Base-by-base conservation (phyloP, 225 moss, liverwort and hornwort species). In the Antitrichia curtipendula region DNA sequence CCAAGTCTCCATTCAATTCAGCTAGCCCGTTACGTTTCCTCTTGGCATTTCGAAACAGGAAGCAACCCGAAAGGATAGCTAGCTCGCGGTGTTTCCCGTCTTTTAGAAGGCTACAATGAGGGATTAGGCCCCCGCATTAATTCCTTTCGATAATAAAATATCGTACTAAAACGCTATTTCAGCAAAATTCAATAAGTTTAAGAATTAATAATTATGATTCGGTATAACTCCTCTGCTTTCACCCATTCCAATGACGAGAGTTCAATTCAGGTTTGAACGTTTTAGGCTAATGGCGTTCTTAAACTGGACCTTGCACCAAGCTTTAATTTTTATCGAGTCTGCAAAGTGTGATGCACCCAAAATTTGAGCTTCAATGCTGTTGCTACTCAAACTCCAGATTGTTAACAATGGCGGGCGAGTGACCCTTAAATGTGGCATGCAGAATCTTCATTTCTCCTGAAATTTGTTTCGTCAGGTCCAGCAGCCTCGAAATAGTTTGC, bases 281-380 rank as follows among this genome's bases (percentile, higher is more conserved):
- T 66, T 64, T 34, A 15, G 36, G 28, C 52, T 28, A 43, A 24
- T 52, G 70, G 38, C 11, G 18, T 62, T 29, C 61, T 61, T 68
- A 22, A 38, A 77, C 41, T 60, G 53, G n/a, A 23, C 47, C 66
- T 21, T 21, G 32, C 43, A 60, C 32, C 45, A 9, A 31, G 31
- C 6, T 43, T 32, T 61, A 32, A 41, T n/a, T n/a, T n/a, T n/a
- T n/a, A 61, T 50, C 78, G 84, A 90, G 59, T 86, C 83, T 82
- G 94, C 90, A 52, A 89, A 78, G 59, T 86, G 70, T 45, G 90
- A 88, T 80, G 89, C 88, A 66, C 91, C 76, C 90, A 83, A 45
- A 85, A 49, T 74, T 81, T 27, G 64, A 71, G 80, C 77, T 84
- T 52, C 29, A 12, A 57, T 32, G 59, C 54, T 77, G 68, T 54